Percentiles rank a stretch among this genome's conserved stretches.
Conservation (phyloP, 805 yeast species). For the Kodamaea leandrae region DNA sequence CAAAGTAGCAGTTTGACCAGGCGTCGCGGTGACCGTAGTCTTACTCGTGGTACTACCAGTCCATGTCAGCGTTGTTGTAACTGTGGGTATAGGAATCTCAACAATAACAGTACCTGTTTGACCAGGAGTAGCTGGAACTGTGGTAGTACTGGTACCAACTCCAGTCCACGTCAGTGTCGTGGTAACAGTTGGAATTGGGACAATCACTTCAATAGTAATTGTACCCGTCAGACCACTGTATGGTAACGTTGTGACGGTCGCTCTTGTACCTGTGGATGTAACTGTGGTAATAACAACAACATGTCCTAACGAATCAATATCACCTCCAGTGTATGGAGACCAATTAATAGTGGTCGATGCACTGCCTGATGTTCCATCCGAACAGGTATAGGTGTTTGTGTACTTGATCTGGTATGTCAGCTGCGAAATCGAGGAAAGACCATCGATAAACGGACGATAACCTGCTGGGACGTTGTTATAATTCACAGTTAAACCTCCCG, state of each 20-base stretch:
- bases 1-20: conserved; percentile 11
- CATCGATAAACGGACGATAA: conserved; percentile 16
- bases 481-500: neutral
- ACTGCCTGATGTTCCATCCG: no score
- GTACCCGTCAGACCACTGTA: conserved; percentile 9
- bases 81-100: conserved; percentile 16
- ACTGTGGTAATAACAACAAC: conserved; percentile 8
- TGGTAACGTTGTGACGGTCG: neutral
- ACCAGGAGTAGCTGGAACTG: conserved; percentile 12
- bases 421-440: conserved; percentile 10
- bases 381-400: conserved; percentile 13
- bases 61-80: conserved; percentile 5
- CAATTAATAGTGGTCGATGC: conserved; percentile 3
- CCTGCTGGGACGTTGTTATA: conserved; percentile 27
- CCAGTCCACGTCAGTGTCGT: conserved; percentile 18
- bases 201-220: conserved; percentile 13
- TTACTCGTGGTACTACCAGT: neutral
- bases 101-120: conserved; percentile 12
- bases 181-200: conserved; percentile 18
- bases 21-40: conserved; percentile 1
- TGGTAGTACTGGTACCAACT: conserved; percentile 10
- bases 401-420: conserved; percentile 13
- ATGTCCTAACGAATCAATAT: conserved; percentile 7
- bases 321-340: conserved; percentile 6
- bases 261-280: conserved; percentile 12